phyloP scores from a whole-genome alignment of 176 grass and related monocot genomes.

The Rhynchospora pubera region DNA sequence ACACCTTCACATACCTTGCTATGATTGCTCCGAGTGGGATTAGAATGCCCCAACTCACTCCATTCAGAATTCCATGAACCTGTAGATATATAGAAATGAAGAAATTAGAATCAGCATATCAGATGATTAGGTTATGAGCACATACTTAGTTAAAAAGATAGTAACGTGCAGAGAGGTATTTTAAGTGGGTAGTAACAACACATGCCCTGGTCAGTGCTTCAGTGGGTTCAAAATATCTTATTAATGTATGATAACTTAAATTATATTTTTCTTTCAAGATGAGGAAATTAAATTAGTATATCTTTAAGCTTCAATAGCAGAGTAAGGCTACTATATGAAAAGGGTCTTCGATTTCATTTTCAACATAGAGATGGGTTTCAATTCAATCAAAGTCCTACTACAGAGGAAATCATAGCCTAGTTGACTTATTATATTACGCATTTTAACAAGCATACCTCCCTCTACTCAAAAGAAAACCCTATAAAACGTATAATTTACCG shows the following conservation, averaged over 20 bases:
- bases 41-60: slow-evolving; percentile 76
- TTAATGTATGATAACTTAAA: not conserved
- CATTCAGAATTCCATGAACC: slow-evolving; percentile 77
- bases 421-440: not conserved
- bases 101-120: not conserved
- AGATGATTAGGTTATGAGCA: not conserved
- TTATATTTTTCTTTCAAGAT: not conserved
- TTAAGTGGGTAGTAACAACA: not conserved
- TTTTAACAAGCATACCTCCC: not conserved
- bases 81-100: not conserved
- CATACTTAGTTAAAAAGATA: not conserved
- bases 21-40: slow-evolving; percentile 64
- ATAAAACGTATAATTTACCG: not conserved
- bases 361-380: not conserved
- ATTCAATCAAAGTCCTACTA: not conserved
- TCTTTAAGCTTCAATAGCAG: not conserved
- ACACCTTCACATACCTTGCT: slow-evolving; percentile 69
- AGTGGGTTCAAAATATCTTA: not conserved
- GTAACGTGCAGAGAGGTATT: not conserved
- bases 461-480: not conserved
- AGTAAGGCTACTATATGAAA: not conserved
- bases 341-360: not conserved
- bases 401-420: not conserved
- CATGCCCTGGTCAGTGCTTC: not conserved
- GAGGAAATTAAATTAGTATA: not conserved